Base-by-base conservation (phyloP, 495 filamentous ascomycete genomes). In the Hypoxylon fragiforme region DNA sequence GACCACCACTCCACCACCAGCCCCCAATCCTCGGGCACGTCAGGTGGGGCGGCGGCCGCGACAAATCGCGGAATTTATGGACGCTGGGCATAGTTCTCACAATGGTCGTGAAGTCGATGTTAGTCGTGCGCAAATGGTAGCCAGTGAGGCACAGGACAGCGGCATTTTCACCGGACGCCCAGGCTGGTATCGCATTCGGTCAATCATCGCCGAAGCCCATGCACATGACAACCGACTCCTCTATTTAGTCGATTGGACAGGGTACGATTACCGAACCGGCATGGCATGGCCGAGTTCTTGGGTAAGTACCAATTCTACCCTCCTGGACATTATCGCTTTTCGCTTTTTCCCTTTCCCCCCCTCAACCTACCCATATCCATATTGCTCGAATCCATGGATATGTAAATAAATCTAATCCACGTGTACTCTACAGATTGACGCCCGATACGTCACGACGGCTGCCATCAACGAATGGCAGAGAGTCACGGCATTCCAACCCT, bases 221-320 rank as follows among this genome's bases (percentile, higher is more conserved):
- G 38, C 41, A n/a, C 39, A 1, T 3, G 40, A 39, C 9, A 48
- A 46, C 2, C 30, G 32, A 3, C 22, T 49, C 7, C 21, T 50
- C 7, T 65, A 65, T 24, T 40, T 65, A 4, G 58, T 65, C n/a
- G 62, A 62, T 16, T 65, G 62, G 62, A 54, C 62, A 14, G 58
- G 62, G 7, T n/a, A 7, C 16, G 54, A 62, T 36, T 46, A 57
- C 14, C 50, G 58, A 0, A 59, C 57, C 3, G 62, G 62, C 4
- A 12, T 43, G 6, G 31, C 28, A 5, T 65, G 62, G 62, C 62
- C 62, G 1, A 44, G 49, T 7, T 52, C 57, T 18, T 65, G 62
- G 62, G 62, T 65, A 59, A 12, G 62, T 62, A n/a, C n/a, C n/a
- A n/a, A n/a, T 44, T 28, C 24, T 28, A 4, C 24, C 24, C 24